Conservation (phyloP, 108 stramenopile genomes). For the Cyclotella choctawhatcheeana region DNA sequence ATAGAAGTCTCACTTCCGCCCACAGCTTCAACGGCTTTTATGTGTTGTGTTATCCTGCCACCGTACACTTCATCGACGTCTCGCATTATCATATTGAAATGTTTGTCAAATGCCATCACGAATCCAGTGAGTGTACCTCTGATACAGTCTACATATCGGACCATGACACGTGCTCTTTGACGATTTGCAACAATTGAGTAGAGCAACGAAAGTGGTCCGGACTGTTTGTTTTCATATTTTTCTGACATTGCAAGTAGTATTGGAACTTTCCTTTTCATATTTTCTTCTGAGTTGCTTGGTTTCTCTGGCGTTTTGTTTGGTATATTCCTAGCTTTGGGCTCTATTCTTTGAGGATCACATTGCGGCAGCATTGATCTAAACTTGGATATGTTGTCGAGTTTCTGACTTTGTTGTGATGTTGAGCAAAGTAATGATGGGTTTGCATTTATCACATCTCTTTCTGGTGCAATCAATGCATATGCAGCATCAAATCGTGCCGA, state of each 20-base stretch:
- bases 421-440: slow-evolving; percentile 52
- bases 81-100: slow-evolving; percentile 79
- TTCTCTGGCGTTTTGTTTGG: slow-evolving; percentile 10
- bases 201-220: slow-evolving; percentile 71
- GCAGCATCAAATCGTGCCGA: slow-evolving; percentile 68
- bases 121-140: slow-evolving; percentile 80
- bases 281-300: slow-evolving; percentile 4
- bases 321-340: slow-evolving; percentile 25
- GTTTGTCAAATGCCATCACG: slow-evolving; percentile 82
- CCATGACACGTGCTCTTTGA: slow-evolving; percentile 64
- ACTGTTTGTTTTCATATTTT: slow-evolving; percentile 36
- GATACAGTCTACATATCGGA: slow-evolving; percentile 79
- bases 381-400: slow-evolving; percentile 62
- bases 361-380: slow-evolving; percentile 49
- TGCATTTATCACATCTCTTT: slow-evolving; percentile 25
- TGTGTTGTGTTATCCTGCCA: slow-evolving; percentile 35
- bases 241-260: slow-evolving; percentile 55
- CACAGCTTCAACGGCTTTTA: slow-evolving; percentile 31
- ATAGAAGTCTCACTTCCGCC: slow-evolving; percentile 50
- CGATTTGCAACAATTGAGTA: slow-evolving; percentile 52
- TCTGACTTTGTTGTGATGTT: background rate
- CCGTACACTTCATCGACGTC: slow-evolving; percentile 83
- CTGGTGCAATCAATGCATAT: slow-evolving; percentile 51
- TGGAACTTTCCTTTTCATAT: slow-evolving; percentile 31
- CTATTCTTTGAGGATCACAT: slow-evolving; percentile 55